Evolutionary conservation across 805 yeast species (phyloP), one percentile per base, ranked within the genome.

Genomic region (Candida takata): DNA sequence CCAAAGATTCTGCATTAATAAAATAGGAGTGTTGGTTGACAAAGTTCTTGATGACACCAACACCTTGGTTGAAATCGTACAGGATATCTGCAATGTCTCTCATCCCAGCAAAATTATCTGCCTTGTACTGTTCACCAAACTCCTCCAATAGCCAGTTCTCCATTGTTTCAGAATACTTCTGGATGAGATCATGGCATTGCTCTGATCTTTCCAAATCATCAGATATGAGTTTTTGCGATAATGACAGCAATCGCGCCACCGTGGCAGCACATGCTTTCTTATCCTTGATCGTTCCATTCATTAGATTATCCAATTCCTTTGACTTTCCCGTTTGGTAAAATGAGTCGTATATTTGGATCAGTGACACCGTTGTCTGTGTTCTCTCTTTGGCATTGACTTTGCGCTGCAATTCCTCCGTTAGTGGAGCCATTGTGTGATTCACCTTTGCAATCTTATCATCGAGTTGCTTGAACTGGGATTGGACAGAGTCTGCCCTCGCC

Each of bases 61-160:
- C 69, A 10, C 96, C 96, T 14, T 86, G 90, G 52, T 90, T 88
- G 63, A 79, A 90, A 42, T 78, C 84, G 35, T 77, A 72, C 33
- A 88, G 65, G 13, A 87, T 73, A 34, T 74, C 75, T 0, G 96
- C 85, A 18, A 79, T 72, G 38, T 79, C 86, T 49, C 74, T 77
- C 81, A 92, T 78, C 36, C 73, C 74, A n/a, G 66, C 64, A 47
- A 76, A 72, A 47, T 85, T 80, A 41, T 77, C 78, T 18, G 72
- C 73, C 38, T 76, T 73, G 47, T 83, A 84, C n/a, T 86, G 85
- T 17, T 70, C 65, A 48, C 79, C 82, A 48, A 90, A 90, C 37
- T 74, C 72, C 27, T 72, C 74, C 34, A 90, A 62, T 36, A 88
- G 62, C 21, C 74, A 71, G 34, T 70, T 70, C 54, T 90, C 97